Evolutionary conservation across 2,329 filamentous ascomycete species (phyloP), one percentile per base, ranked within the genome.

Genomic region (Colletotrichum tropicale): DNA sequence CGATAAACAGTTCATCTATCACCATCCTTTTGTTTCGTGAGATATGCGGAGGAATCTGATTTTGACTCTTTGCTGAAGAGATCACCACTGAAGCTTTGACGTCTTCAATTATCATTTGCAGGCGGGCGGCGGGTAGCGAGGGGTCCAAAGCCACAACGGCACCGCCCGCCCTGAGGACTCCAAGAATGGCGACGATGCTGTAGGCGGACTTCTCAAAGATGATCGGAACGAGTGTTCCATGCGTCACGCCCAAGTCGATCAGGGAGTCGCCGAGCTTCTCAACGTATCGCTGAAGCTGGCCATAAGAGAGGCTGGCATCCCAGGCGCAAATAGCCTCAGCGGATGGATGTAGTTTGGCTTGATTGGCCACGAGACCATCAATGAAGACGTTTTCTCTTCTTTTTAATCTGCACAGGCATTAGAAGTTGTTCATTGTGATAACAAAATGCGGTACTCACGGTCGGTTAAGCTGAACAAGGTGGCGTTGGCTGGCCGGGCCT

Each of bases 191-290:
- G 13, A 77, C 15, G 4, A 71, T 48, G 34, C 38, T 68, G 60
- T 48, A 72, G n/a, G 60, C n/a, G 5, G 52, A 76, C 65, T 77
- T 77, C 16, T 76, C 72, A 2, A 77, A 77, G 6, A 68, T 36
- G 12, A 72, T 36, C 3, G 72, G 75, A 1, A 76, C 71, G 12
- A 79, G 38, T 7, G 70, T 66, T 18, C 76, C 78, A 8, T 62
- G 68, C 3, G 76, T 76, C 6, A 81, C 76, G 16, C 80, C 80
- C 9, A 76, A 36, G 10, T n/a, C 26, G 0, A 13, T 18, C 7
- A 74, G 60, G 5, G 48, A 26, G 1, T 24, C 2, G 16, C 55
- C 26, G 8, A 74, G 24, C 6, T 6, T 48, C 0, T 74, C 21
- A 18, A 34, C 30, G 18, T 6, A 10, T 18, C 26, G 9, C 13